A percentile compares a stretch with the other conserved stretches of the same genome.
These are phyloP conservation scores for Knoxia roxburghii DNA, from an alignment of 257 asterid species.

Conservation along the genomic window DNA sequence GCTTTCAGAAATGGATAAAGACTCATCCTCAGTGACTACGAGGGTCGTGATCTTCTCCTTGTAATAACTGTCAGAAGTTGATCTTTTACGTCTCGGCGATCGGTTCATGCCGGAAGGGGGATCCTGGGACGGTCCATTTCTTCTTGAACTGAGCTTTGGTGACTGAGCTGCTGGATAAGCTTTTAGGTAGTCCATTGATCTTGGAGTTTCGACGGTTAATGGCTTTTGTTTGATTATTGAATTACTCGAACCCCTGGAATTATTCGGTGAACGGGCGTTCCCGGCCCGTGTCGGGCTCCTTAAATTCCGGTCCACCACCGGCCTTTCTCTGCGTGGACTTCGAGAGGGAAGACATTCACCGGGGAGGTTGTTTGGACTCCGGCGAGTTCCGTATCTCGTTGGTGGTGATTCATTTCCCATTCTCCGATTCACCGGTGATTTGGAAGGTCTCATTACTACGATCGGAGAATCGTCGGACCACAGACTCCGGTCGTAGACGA, in stretches of 20 bases:
- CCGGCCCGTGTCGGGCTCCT: slow-evolving; percentile 46
- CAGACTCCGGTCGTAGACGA: slow-evolving; percentile 35
- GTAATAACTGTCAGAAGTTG: slow-evolving; percentile 32
- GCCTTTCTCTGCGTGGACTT: slow-evolving; percentile 48
- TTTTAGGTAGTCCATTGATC: slow-evolving; percentile 44
- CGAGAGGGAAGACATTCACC: slow-evolving; percentile 45
- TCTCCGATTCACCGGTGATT: slow-evolving; percentile 36
- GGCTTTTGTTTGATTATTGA: slow-evolving; percentile 51
- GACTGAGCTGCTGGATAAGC: slow-evolving; percentile 56
- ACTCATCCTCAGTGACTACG: slow-evolving; percentile 54
- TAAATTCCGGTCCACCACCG: slow-evolving; percentile 31
- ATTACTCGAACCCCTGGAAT: slow-evolving; percentile 40
- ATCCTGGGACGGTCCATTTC: slow-evolving; percentile 30
- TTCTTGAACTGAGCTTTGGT: slow-evolving; percentile 53
- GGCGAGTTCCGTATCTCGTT: slow-evolving; percentile 32
- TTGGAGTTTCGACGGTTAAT: slow-evolving; percentile 50
- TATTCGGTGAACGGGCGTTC: slow-evolving; percentile 41
- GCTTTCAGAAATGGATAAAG: slow-evolving; percentile 75
- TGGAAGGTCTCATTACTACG: slow-evolving; percentile 52
- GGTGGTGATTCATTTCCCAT: slow-evolving; percentile 31
- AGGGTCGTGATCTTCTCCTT: slow-evolving; percentile 44
- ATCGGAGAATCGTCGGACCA: slow-evolving; percentile 52
- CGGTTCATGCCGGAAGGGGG: slow-evolving; percentile 30
- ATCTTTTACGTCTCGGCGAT: slow-evolving; percentile 48
- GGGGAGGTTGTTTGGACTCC: slow-evolving; percentile 28